Evolutionary conservation across 371 early-diverging fungal genomes (phyloP), one percentile per base, ranked within the genome.

Genomic region (Cokeromyces recurvatus): DNA sequence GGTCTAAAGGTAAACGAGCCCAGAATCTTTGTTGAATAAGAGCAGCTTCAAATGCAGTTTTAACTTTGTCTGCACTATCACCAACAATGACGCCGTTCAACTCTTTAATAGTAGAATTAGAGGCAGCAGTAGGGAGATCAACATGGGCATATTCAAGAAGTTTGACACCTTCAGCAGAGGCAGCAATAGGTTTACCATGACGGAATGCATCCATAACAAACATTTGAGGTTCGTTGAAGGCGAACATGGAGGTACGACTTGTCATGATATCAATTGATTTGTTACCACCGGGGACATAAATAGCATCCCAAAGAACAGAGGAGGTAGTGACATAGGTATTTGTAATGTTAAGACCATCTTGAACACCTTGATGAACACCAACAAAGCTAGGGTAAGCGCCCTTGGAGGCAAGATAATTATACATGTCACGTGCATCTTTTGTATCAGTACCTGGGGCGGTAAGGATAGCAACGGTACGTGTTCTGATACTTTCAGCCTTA

Each of bases 181-280:
- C 62, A 34, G 58, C 65, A 36, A 71, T 57, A 23, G 67, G 67
- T 25, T 71, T 71, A 24, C 58, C 57, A 43, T 71, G 67, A 27
- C 65, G 61, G 48, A 55, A 71, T 19, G 65, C 49, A 23, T 64
- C 65, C 23, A 58, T 19, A 6, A 71, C 35, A 25, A 66, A 71
- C 11, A 51, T 40, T n/a, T 43, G 21, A 16, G 65, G 65, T 35
- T 64, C 67, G n/a, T 61, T 63, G 31, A 55, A 61, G 16, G 64
- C 60, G 64, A 71, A 71, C 2, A 45, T 17, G 20, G 45, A 35
- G 9, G 34, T 36, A 9, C 20, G 24, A 40, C 47, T 35, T n/a
- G 41, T 48, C 16, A 68, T 25, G 19, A 14, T 23, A 11, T 58
- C 17, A 35, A 68, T 43, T 14, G 45, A 51, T 24, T 57, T 46